Base-by-base conservation (phyloP, 2,329 filamentous ascomycete genomes). In the Biscogniauxia mediterranea region DNA sequence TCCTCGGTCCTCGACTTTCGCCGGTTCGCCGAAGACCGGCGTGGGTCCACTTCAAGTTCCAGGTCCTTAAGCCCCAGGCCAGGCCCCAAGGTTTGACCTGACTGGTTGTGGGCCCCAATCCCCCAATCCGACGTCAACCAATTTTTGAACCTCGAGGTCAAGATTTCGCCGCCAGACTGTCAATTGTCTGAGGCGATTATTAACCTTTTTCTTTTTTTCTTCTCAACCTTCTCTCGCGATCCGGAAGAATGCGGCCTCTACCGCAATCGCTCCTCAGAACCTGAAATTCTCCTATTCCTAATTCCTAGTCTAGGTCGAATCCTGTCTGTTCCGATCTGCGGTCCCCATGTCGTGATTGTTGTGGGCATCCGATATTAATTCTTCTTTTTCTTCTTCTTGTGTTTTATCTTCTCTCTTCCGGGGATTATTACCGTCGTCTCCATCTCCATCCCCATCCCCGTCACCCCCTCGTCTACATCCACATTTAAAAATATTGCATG, bases 171-270 rank as follows among this genome's bases (percentile, higher is more conserved):
- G 57, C 62, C 60, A 60, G 26, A 23, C 60, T 60, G 61, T 61
- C 52, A 32, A 54, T 55, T 55, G 50, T 57, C 49, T 28, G n/a
- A 53, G 7, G 28, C 55, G 15, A 52, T 57, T 20, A 52, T n/a
- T 38, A 38, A 23, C 21, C 19, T 25, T 42, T 21, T 17, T 19
- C n/a, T 50, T n/a, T n/a, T n/a, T n/a, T n/a, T n/a, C n/a, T n/a
- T n/a, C n/a, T n/a, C n/a, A 46, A 46, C 6, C 2, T 5, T 46
- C 38, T 46, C 38, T 17, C 38, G 28, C 50, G 7, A 54, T 52
- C 42, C 21, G 60, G 56, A 61, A 66, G 65, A 67, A 67, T 67
- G 65, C 61, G 58, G 61, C 56, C 63, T 64, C 60, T 59, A 61
- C 55, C 54, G 8, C 54, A 63, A 13, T 64, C 52, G 52, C 61